These are phyloP conservation scores for Posidonia oceanica DNA, from an alignment of 116 monocot species.

Conservation along the genomic window DNA sequence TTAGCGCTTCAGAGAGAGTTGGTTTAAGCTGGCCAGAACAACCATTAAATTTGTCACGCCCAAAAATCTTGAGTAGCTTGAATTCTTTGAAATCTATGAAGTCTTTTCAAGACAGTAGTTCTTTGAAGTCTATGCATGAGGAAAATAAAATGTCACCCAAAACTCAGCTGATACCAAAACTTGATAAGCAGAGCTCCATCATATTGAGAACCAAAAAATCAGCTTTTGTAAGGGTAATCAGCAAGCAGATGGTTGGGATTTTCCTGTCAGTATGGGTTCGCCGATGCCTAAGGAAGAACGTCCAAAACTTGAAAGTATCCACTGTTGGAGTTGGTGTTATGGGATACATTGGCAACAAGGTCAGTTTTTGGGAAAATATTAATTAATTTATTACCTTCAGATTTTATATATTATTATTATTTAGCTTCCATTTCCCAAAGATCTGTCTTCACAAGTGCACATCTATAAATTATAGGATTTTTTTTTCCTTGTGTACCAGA, in stretches of 20 bases:
- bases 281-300: conserved; percentile 26
- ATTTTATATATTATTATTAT: neutral
- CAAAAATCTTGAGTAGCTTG: conserved; percentile 12
- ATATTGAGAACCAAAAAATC: conserved; percentile 30
- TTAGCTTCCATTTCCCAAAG: neutral
- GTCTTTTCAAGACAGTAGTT: conserved; percentile 27
- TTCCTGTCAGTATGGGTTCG: conserved; percentile 54
- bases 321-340: conserved; percentile 62
- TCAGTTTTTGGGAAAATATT: neutral
- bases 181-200: conserved; percentile 16
- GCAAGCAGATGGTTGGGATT: conserved; percentile 73
- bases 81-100: conserved; percentile 21
- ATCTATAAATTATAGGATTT: neutral
- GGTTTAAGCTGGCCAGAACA: conserved; percentile 60
- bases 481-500: neutral
- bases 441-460: neutral
- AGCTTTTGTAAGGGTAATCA: conserved; percentile 71
- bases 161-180: conserved; percentile 2
- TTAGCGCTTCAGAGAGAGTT: conserved; percentile 47
- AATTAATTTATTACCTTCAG: neutral
- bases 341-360: conserved; percentile 74
- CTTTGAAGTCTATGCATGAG: conserved; percentile 27
- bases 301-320: conserved; percentile 54
- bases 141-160: conserved; percentile 8
- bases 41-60: conserved; percentile 30